A percentile compares a stretch with the other conserved stretches of the same genome.
phyloP scores from a whole-genome alignment of 2,329 filamentous ascomycete species.

The Calonectria montana region DNA sequence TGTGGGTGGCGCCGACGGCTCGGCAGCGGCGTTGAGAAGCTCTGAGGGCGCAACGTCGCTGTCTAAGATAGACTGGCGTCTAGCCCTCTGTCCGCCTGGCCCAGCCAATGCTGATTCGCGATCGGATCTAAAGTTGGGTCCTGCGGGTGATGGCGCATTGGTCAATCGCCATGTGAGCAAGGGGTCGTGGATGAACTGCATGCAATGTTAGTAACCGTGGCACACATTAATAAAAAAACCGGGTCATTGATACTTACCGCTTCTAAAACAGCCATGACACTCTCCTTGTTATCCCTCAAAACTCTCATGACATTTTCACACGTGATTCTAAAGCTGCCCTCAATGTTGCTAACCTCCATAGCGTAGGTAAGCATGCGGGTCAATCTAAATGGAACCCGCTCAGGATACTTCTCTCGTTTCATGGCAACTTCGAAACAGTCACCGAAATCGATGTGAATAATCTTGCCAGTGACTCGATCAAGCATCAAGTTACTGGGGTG shows the following conservation, averaged over 20 bases:
- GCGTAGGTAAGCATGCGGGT: conserved; percentile 99
- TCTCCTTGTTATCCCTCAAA: conserved; percentile 96
- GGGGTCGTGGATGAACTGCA: conserved; percentile 97
- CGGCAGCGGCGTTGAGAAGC: conserved; percentile 60
- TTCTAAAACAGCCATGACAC: conserved; percentile 97
- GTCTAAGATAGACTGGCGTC: conserved; percentile 78
- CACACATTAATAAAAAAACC: too few relatives aligned
- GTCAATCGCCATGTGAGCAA: conserved; percentile 95
- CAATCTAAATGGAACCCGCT: conserved; percentile 95
- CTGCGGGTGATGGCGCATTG: conserved; percentile 70
- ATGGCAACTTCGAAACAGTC: conserved; percentile 99
- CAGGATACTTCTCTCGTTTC: conserved; percentile 99
- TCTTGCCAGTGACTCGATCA: conserved; percentile 94
- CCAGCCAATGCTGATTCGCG: conserved; percentile 65
- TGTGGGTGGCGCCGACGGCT: conserved; percentile 59
- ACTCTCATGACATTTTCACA: conserved; percentile 99
- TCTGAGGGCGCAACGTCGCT: conserved; percentile 69
- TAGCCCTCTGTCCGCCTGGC: conserved; percentile 61
- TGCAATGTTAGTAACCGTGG: conserved; percentile 19
- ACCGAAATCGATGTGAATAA: conserved; percentile 98
- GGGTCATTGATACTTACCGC: conserved; percentile 74
- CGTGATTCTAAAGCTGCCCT: conserved; percentile 97
- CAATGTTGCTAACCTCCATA: conserved; percentile 99
- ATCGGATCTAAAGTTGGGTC: conserved; percentile 75
- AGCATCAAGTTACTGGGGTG: conserved; percentile 99